phyloP scores from a whole-genome alignment of 176 grass and related monocot genomes.

The Hyparrhenia diplandra region DNA sequence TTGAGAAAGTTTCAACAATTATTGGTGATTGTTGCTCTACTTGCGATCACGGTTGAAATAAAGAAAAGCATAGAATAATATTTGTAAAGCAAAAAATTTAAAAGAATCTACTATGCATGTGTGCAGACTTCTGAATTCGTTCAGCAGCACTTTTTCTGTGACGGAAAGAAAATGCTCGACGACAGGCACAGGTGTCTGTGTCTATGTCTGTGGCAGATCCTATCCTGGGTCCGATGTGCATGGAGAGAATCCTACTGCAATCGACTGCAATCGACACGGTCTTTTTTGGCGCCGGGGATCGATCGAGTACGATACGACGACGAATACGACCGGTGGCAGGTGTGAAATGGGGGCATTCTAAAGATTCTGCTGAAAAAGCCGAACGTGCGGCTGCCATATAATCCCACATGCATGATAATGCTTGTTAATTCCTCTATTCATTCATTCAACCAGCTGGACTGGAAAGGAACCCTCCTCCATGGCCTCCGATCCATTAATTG shows the following conservation, averaged over 20 bases:
- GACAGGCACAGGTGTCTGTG: neutral
- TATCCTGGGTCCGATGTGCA: neutral
- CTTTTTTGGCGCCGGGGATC: neutral
- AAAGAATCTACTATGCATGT: neutral
- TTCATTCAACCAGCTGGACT: neutral
- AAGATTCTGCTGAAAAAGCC: conserved; percentile 12
- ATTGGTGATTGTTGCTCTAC: neutral
- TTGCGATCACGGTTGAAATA: neutral
- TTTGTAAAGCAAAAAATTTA: neutral
- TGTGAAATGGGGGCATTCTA: conserved; percentile 10
- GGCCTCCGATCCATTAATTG: too few relatives aligned
- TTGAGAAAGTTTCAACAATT: neutral
- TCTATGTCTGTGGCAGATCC: neutral
- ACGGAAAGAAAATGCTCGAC: neutral
- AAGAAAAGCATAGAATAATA: neutral
- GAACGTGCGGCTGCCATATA: neutral
- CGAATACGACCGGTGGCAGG: neutral
- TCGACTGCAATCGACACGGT: neutral
- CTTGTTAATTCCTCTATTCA: neutral
- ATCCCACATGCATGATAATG: neutral
- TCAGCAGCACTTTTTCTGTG: neutral
- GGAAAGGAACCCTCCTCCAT: neutral
- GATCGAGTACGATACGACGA: neutral
- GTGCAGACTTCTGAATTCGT: neutral
- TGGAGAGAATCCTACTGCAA: conserved; percentile 1